Conservation (phyloP, 1,284 basidiomycete species). For the Grifola frondosa region DNA sequence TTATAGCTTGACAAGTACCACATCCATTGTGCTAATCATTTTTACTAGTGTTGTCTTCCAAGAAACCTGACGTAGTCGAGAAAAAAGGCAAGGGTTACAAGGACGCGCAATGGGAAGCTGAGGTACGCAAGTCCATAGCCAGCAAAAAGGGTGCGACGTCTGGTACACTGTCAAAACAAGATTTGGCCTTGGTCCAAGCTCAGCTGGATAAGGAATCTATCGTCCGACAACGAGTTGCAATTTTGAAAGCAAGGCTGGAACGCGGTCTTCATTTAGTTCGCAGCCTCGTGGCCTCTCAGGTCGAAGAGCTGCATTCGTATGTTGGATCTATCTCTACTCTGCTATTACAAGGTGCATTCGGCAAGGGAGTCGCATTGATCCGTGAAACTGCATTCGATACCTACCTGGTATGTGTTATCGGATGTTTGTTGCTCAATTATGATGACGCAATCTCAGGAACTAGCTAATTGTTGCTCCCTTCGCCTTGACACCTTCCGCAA, state of each 20-base stretch:
- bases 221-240: constrained; percentile 59
- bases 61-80: constrained; percentile 49
- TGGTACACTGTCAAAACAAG: constrained; percentile 75
- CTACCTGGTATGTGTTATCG: constrained; percentile 62
- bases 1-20: background rate
- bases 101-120: constrained; percentile 91
- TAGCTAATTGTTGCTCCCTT: constrained; percentile 66
- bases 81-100: constrained; percentile 86
- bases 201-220: constrained; percentile 80
- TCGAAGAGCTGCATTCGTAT: constrained; percentile 56
- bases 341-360: constrained; percentile 66
- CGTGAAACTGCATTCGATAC: constrained; percentile 67
- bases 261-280: constrained; percentile 71
- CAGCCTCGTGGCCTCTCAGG: constrained; percentile 60
- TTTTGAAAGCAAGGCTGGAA: constrained; percentile 53
- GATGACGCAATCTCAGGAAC: constrained; percentile 41
- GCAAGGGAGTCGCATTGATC: constrained; percentile 55
- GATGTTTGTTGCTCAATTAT: background rate
- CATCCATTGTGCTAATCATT: constrained; percentile 1
- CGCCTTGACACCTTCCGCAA: constrained; percentile 66
- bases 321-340: constrained; percentile 60
- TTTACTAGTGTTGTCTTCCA: constrained; percentile 60
- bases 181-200: constrained; percentile 74
- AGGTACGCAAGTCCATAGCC: constrained; percentile 82
- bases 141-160: constrained; percentile 59